Evolutionary conservation across 495 filamentous ascomycete species (phyloP).

Genomic region (Podospora pseudopauciseta): DNA sequence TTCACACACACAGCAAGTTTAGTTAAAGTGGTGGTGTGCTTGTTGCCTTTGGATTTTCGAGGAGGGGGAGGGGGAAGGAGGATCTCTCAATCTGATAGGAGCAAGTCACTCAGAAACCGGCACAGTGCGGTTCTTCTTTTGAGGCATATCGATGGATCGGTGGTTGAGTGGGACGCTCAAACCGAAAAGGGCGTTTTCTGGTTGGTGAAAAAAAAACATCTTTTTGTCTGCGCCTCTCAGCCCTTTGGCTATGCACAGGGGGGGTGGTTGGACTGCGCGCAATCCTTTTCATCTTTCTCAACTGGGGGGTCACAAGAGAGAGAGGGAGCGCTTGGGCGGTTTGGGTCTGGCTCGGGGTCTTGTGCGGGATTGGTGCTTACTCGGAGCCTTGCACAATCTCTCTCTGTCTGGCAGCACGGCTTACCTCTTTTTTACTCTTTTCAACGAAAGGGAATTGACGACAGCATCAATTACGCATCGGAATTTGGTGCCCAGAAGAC

Average conservation of each 20-base stretch:
- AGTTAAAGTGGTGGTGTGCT: not conserved
- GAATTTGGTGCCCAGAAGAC: not conserved
- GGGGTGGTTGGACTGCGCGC: conserved; percentile 13
- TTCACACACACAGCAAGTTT: not conserved
- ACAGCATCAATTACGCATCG: not conserved
- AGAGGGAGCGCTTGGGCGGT: not conserved
- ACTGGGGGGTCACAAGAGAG: not conserved
- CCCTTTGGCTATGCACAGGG: conserved; percentile 14
- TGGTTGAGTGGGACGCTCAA: not conserved
- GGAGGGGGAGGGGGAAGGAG: too few species aligned
- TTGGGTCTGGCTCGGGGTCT: not conserved
- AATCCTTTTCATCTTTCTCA: conserved; percentile 13
- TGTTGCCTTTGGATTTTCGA: not conserved
- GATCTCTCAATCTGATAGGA: not conserved
- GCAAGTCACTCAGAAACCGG: not conserved
- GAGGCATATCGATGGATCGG: not conserved
- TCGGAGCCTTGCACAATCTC: conserved; percentile 4
- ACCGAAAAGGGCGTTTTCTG: not conserved
- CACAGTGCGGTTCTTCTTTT: not conserved
- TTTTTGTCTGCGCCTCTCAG: not conserved
- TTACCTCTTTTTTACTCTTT: not conserved
- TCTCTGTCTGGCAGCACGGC: not conserved
- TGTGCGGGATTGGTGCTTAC: conserved; percentile 3
- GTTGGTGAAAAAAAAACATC: not conserved
- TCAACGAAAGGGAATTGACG: not conserved